Conservation (phyloP, 2,329 filamentous ascomycete species). For the Meredithiella fracta region DNA sequence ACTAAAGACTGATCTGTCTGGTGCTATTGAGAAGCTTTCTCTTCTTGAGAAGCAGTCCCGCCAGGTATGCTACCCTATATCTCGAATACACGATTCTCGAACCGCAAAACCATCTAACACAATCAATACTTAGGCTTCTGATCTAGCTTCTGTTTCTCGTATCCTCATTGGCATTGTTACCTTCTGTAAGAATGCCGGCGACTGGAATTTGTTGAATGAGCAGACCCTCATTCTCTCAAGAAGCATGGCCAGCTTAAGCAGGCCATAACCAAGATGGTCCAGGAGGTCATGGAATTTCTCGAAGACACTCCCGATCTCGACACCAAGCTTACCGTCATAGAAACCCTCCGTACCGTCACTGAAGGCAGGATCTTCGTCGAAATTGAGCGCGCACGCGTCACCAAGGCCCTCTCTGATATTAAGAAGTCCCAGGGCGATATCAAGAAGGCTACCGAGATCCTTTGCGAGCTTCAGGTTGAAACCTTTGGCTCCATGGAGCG, state of each 20-base stretch:
- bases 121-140: conserved; percentile 54
- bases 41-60: conserved; percentile 89
- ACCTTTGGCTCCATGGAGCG: conserved; percentile 97
- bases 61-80: conserved; percentile 45
- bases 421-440: conserved; percentile 92
- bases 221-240: conserved; percentile 89
- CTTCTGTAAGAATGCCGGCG: conserved; percentile 78
- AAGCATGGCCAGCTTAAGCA: conserved; percentile 99
- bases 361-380: conserved; percentile 99
- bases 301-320: conserved; percentile 72
- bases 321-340: conserved; percentile 82
- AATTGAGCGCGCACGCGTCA: conserved; percentile 90
- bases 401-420: conserved; percentile 88
- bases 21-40: conserved; percentile 84
- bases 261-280: conserved; percentile 97
- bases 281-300: conserved; percentile 84
- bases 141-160: conserved; percentile 86
- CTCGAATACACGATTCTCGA: neutral
- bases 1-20: conserved; percentile 55
- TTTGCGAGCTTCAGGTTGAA: conserved; percentile 96
- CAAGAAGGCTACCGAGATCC: conserved; percentile 74
- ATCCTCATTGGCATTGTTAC: conserved; percentile 78
- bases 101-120: conserved; percentile 17
- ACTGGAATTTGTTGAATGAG: conserved; percentile 93
- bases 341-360: conserved; percentile 87